Evolutionary conservation across 179 eudicot species (phyloP).

Genomic region (Camellia oleifera): DNA sequence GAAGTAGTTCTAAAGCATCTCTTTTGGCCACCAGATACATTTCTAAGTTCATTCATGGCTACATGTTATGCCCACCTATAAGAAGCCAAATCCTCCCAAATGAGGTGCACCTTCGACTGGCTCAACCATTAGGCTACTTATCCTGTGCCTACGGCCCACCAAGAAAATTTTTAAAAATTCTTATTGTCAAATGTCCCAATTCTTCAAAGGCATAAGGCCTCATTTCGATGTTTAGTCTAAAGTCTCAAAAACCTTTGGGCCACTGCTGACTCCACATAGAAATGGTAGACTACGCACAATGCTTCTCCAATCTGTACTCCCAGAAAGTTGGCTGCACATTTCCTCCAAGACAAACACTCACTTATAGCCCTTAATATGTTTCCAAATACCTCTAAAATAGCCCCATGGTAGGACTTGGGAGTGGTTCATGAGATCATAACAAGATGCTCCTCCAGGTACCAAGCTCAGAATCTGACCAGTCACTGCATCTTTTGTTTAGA

Average conservation of each 20-base stretch:
- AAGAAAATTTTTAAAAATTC: too few relatives aligned
- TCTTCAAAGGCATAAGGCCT: too few relatives aligned
- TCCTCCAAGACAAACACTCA: neutral
- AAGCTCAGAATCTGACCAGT: neutral
- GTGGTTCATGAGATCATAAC: neutral
- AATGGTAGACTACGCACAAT: neutral
- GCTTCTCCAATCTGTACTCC: neutral
- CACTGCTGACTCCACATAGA: neutral
- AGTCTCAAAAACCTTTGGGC: too few relatives aligned
- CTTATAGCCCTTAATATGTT: neutral
- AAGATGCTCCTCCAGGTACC: neutral
- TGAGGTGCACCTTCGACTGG: neutral
- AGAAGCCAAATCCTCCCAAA: neutral
- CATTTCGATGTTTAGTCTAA: too few relatives aligned
- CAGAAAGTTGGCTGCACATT: neutral
- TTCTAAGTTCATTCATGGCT: neutral
- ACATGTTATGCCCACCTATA: neutral
- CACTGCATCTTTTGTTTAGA: neutral
- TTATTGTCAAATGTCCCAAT: too few relatives aligned
- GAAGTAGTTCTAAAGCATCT: neutral
- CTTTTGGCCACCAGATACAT: neutral
- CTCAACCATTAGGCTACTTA: too few relatives aligned
- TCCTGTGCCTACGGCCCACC: too few relatives aligned
- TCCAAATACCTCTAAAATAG: too few relatives aligned
- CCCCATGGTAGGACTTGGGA: too few relatives aligned